Evolutionary conservation across 257 asterid species (phyloP).

Genomic region (Nicotiana sylvestris): DNA sequence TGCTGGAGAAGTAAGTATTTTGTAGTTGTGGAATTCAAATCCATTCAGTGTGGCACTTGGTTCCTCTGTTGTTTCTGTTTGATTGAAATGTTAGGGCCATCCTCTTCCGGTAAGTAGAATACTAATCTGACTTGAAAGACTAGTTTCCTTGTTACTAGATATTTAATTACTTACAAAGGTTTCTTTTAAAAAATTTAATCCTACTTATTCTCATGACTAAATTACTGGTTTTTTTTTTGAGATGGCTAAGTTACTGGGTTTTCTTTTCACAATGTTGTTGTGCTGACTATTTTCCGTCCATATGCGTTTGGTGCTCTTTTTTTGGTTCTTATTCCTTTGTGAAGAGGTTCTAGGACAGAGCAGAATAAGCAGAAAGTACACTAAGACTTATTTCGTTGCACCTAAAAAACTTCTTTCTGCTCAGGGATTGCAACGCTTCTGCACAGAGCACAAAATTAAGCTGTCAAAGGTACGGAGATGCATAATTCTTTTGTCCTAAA

Average conservation of each 20-base stretch:
- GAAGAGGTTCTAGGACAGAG: background rate
- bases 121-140: background rate
- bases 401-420: conserved; percentile 11
- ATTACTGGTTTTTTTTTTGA: background rate
- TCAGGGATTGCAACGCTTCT: conserved; percentile 97
- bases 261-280: background rate
- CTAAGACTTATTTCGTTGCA: conserved; percentile 7
- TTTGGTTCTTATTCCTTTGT: background rate
- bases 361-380: background rate
- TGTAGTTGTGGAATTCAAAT: background rate
- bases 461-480: conserved; percentile 64
- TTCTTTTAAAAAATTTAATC: background rate
- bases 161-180: background rate
- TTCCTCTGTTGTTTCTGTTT: background rate
- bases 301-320: background rate
- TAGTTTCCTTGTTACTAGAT: background rate
- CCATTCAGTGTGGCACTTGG: background rate
- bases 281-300: background rate
- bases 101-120: background rate
- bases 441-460: conserved; percentile 90
- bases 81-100: background rate
- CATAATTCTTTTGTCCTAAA: background rate
- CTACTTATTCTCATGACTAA: conserved; percentile 7
- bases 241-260: background rate
- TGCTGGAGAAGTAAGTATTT: conserved; percentile 88